Conservation (phyloP, 1,139 yeast species). For the Pneumocystis wakefieldiae region DNA sequence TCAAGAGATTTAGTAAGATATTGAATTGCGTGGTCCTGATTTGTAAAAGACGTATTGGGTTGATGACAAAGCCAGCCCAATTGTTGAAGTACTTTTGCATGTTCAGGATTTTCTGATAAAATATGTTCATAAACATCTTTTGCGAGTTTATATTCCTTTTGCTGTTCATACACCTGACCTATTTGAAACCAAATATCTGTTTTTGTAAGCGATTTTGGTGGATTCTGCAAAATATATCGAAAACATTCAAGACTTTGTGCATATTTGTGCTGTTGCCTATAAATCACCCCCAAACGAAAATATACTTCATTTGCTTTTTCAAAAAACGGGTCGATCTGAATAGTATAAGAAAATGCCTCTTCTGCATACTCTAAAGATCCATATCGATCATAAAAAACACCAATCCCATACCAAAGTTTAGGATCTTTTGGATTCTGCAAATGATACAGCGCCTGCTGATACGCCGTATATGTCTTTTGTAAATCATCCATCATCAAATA, state of each 20-base stretch:
- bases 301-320: slow-evolving; percentile 94
- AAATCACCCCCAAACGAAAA: slow-evolving; percentile 90
- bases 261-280: slow-evolving; percentile 83
- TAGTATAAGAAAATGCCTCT: slow-evolving; percentile 90
- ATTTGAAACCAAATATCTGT: slow-evolving; percentile 98
- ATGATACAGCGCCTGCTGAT: slow-evolving; percentile 87
- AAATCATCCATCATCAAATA: slow-evolving; percentile 91
- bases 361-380: slow-evolving; percentile 95
- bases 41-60: slow-evolving; percentile 54
- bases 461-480: slow-evolving; percentile 89
- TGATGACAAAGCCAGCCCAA: slow-evolving; percentile 91
- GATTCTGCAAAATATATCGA: slow-evolving; percentile 74
- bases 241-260: slow-evolving; percentile 78
- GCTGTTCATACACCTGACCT: slow-evolving; percentile 89
- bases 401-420: slow-evolving; percentile 95
- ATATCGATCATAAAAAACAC: slow-evolving; percentile 85
- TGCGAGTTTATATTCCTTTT: slow-evolving; percentile 80
- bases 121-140: slow-evolving; percentile 92
- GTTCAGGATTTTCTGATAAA: slow-evolving; percentile 75
- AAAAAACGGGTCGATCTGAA: slow-evolving; percentile 88
- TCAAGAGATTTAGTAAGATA: slow-evolving; percentile 76
- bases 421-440: slow-evolving; percentile 90
- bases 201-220: slow-evolving; percentile 90
- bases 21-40: slow-evolving; percentile 68
- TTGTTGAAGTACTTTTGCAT: slow-evolving; percentile 90